These are phyloP conservation scores for Sclerospora graminicola DNA, from an alignment of 352 stramenopile genomes.

Conservation along the genomic window DNA sequence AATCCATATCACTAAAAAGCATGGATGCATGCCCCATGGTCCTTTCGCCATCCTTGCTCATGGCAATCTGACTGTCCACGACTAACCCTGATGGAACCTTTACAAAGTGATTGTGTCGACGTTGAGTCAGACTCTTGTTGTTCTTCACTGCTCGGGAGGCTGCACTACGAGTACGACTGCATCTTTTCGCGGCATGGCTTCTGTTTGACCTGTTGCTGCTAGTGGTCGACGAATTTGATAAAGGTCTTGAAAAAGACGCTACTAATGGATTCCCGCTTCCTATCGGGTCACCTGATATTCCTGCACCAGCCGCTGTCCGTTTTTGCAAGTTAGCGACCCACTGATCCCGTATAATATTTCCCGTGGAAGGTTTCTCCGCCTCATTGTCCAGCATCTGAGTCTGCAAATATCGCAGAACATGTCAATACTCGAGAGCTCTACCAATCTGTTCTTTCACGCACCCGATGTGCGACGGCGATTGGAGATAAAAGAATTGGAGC, in stretches of 20 bases:
- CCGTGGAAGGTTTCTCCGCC: conserved; percentile 4
- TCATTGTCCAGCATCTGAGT: conserved; percentile 23
- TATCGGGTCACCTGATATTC: conserved; percentile 11
- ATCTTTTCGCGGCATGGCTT: conserved; percentile 14
- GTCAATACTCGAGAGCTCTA: conserved; percentile 2
- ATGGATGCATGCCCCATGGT: conserved; percentile 24
- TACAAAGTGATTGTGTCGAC: conserved; percentile 20
- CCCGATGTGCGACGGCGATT: conserved; percentile 39
- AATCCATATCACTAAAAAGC: conserved; percentile 48
- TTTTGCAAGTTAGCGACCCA: conserved; percentile 83
- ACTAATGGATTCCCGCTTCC: conserved; percentile 21
- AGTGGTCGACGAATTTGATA: neutral
- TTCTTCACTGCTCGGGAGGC: conserved; percentile 6
- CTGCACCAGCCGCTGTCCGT: conserved; percentile 26
- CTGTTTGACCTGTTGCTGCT: conserved; percentile 9
- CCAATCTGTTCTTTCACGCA: conserved; percentile 8
- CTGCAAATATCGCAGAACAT: conserved; percentile 4
- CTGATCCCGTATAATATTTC: conserved; percentile 69
- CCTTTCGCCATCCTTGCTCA: conserved; percentile 14
- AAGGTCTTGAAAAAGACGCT: neutral
- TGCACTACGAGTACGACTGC: conserved; percentile 18
- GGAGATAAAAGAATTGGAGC: conserved; percentile 33
- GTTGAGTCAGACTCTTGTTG: conserved; percentile 22
- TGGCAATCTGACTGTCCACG: conserved; percentile 22
- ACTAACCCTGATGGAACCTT: conserved; percentile 18